Percentiles rank a stretch among this genome's conserved stretches.
Conservation (phyloP, 129 eudicot species). For the Deinandra increscens region DNA sequence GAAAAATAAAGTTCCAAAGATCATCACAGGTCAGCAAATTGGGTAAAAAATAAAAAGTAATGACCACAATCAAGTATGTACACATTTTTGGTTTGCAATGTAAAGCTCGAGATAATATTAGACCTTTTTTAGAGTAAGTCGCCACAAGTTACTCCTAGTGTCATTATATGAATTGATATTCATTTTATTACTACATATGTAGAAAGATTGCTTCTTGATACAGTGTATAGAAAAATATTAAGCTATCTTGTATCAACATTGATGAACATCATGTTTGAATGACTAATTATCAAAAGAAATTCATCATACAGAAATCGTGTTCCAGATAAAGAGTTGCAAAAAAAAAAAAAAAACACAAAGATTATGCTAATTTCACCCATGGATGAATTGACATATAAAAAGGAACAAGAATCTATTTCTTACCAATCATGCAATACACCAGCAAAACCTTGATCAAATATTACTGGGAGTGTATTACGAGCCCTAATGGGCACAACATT, state of each 20-base stretch:
- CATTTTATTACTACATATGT: too few relatives aligned
- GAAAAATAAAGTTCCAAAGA: background rate
- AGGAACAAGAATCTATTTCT: constrained; percentile 12
- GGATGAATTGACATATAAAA: background rate
- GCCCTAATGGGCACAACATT: constrained; percentile 74
- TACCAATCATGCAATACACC: constrained; percentile 94
- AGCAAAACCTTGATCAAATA: constrained; percentile 82
- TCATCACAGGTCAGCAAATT: background rate
- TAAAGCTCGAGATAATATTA: background rate
- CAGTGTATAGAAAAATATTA: background rate
- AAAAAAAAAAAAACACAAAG: background rate
- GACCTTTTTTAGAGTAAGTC: too few relatives aligned
- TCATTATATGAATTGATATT: too few relatives aligned
- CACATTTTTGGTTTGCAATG: background rate
- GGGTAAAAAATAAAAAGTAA: background rate
- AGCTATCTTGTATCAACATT: background rate
- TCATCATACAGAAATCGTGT: too few relatives aligned
- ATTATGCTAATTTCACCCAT: background rate
- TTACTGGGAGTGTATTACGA: constrained; percentile 72
- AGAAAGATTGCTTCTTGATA: too few relatives aligned
- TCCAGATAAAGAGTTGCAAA: background rate
- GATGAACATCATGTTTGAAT: background rate
- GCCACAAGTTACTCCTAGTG: too few relatives aligned
- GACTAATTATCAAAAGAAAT: too few relatives aligned
- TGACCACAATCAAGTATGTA: background rate